Percentiles rank a stretch among this genome's conserved stretches.
Evolutionary conservation across 2,329 filamentous ascomycete genomes (phyloP).

Genomic region (Celoporthe dispersa): DNA sequence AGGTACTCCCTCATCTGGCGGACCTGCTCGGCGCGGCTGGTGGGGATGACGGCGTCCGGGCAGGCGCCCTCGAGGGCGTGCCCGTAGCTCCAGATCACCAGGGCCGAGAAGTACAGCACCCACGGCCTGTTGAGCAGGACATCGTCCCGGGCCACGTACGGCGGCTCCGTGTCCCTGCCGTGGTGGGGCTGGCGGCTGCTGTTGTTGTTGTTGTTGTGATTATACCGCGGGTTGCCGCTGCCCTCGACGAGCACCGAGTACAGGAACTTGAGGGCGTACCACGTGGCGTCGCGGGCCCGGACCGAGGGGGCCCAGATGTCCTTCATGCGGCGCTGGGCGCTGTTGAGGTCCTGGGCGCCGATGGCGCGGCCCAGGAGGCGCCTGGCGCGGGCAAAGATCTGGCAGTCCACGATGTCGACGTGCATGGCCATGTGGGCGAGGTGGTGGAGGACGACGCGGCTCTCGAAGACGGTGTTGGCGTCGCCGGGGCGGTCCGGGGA

Average conservation of each 20-base stretch:
- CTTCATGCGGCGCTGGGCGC: slow-evolving; percentile 81
- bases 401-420: slow-evolving; percentile 95
- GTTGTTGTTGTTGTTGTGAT: background rate
- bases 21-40: slow-evolving; percentile 67
- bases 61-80: slow-evolving; percentile 86
- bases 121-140: slow-evolving; percentile 89
- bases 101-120: slow-evolving; percentile 90
- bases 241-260: slow-evolving; percentile 76
- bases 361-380: slow-evolving; percentile 85
- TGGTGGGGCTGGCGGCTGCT: slow-evolving; percentile 9
- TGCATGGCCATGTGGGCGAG: slow-evolving; percentile 98
- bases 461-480: slow-evolving; percentile 74
- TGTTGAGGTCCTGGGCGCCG: slow-evolving; percentile 77
- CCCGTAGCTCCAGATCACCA: slow-evolving; percentile 95
- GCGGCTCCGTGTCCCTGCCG: slow-evolving; percentile 42
- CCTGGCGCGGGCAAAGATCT: slow-evolving; percentile 90
- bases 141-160: slow-evolving; percentile 85
- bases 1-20: slow-evolving; percentile 82
- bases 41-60: slow-evolving; percentile 54
- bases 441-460: slow-evolving; percentile 86
- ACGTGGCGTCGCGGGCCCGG: slow-evolving; percentile 86
- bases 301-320: slow-evolving; percentile 88
- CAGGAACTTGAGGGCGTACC: slow-evolving; percentile 88
- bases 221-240: slow-evolving; percentile 44
- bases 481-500: slow-evolving; percentile 64